A percentile compares a stretch with the other conserved stretches of the same genome.
Conservation (phyloP, 495 filamentous ascomycete genomes). For the Lepidopterella palustris region DNA sequence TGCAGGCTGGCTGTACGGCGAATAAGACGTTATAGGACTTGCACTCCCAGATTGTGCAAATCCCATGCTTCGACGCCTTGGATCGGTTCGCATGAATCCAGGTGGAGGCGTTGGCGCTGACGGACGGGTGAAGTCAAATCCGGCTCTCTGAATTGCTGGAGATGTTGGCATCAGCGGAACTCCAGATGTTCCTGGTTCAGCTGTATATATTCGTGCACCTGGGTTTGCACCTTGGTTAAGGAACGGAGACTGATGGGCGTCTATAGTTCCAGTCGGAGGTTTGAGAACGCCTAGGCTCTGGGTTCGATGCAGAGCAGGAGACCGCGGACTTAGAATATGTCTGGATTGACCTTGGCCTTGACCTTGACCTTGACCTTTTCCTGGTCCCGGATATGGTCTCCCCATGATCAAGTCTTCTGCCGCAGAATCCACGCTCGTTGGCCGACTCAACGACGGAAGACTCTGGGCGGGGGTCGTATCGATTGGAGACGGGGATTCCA, state of each 20-base stretch:
- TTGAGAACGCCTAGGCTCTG: conserved; percentile 29
- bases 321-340: conserved; percentile 34
- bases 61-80: conserved; percentile 13
- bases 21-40: conserved; percentile 25
- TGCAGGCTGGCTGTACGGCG: conserved; percentile 25
- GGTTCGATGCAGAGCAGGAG: conserved; percentile 31
- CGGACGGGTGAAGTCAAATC: conserved; percentile 19
- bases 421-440: conserved; percentile 22
- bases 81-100: conserved; percentile 6
- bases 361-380: conserved; percentile 6
- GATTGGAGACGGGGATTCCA: conserved; percentile 24
- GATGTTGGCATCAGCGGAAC: conserved; percentile 32
- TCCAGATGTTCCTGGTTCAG: conserved; percentile 28
- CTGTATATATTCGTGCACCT: conserved; percentile 18
- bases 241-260: conserved; percentile 34
- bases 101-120: conserved; percentile 24
- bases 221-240: conserved; percentile 27
- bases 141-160: conserved; percentile 15
- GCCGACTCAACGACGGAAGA: conserved; percentile 22
- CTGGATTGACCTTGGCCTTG: conserved; percentile 11
- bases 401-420: conserved; percentile 5
- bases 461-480: conserved; percentile 20
- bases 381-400: conserved; percentile 13
- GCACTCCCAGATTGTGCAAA: conserved; percentile 28
- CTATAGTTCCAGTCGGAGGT: conserved; percentile 31